These are phyloP conservation scores for Rhynchospora pubera DNA, from an alignment of 176 grass and related monocot genomes.

Conservation along the genomic window DNA sequence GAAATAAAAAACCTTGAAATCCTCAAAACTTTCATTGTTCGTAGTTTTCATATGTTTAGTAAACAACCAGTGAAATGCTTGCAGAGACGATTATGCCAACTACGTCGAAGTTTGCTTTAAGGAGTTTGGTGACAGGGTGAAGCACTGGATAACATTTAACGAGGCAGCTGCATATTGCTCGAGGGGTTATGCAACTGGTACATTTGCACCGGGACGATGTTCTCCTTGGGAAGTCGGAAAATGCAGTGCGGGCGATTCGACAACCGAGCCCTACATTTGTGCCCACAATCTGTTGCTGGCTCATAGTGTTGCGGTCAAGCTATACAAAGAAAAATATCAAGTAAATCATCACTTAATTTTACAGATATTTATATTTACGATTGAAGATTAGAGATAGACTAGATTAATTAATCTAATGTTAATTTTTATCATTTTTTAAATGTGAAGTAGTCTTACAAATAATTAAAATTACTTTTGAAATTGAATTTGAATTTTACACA, in stretches of 20 bases:
- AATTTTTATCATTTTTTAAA: too few relatives aligned
- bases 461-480: too few relatives aligned
- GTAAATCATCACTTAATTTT: not conserved
- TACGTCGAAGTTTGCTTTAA: conserved; percentile 39
- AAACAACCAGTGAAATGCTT: too few relatives aligned
- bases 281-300: conserved; percentile 21
- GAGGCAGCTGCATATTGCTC: conserved; percentile 30
- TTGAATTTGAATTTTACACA: too few relatives aligned
- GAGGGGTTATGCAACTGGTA: conserved; percentile 24
- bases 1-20: too few relatives aligned
- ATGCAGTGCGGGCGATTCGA: not conserved
- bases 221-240: not conserved
- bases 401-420: too few relatives aligned
- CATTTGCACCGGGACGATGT: conserved; percentile 29
- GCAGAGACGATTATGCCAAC: conserved; percentile 30
- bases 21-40: too few relatives aligned
- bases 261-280: conserved; percentile 18
- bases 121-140: conserved; percentile 52
- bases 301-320: conserved; percentile 5
- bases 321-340: conserved; percentile 31
- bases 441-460: too few relatives aligned
- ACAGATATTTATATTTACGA: too few relatives aligned
- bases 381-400: not conserved
- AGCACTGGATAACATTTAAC: conserved; percentile 52
- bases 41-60: too few relatives aligned